Evolutionary conservation across 805 yeast species (phyloP).

Genomic region (Candida gorgasii): DNA sequence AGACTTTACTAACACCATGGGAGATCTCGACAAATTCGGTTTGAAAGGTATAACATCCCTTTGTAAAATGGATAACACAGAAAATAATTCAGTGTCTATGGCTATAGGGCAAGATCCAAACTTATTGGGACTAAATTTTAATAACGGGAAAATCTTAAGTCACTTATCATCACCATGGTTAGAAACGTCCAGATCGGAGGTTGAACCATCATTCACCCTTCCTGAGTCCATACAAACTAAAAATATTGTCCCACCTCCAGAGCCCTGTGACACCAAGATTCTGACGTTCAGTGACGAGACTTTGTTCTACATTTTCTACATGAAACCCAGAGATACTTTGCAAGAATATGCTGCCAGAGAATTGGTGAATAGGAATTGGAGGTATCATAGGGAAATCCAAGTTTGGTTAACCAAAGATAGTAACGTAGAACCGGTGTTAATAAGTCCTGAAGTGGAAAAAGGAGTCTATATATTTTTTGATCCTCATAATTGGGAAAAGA

Average conservation of each 20-base stretch:
- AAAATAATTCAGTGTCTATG: constrained; percentile 52
- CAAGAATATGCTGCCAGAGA: constrained; percentile 95
- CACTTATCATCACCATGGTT: constrained; percentile 93
- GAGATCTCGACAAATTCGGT: constrained; percentile 65
- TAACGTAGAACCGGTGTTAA: constrained; percentile 79
- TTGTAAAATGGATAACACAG: constrained; percentile 61
- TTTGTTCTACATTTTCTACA: constrained; percentile 87
- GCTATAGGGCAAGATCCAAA: constrained; percentile 77
- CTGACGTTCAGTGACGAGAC: constrained; percentile 84
- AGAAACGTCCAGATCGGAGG: constrained; percentile 86
- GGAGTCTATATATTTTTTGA: constrained; percentile 95
- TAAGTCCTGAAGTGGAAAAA: constrained; percentile 79
- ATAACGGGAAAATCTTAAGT: constrained; percentile 50
- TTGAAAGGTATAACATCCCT: constrained; percentile 62
- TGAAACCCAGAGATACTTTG: constrained; percentile 87
- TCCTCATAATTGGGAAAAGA: constrained; percentile 94
- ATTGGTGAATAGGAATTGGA: constrained; percentile 90
- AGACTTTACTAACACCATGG: constrained; percentile 11
- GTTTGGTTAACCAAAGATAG: constrained; percentile 97
- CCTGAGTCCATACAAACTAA: constrained; percentile 49
- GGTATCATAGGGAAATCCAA: constrained; percentile 92
- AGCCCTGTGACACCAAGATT: constrained; percentile 50
- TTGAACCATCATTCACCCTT: constrained; percentile 75
- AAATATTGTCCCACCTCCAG: constrained; percentile 40
- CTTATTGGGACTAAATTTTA: constrained; percentile 63